phyloP scores from a whole-genome alignment of 352 stramenopile species.

The Globisporangium paroecandrum region DNA sequence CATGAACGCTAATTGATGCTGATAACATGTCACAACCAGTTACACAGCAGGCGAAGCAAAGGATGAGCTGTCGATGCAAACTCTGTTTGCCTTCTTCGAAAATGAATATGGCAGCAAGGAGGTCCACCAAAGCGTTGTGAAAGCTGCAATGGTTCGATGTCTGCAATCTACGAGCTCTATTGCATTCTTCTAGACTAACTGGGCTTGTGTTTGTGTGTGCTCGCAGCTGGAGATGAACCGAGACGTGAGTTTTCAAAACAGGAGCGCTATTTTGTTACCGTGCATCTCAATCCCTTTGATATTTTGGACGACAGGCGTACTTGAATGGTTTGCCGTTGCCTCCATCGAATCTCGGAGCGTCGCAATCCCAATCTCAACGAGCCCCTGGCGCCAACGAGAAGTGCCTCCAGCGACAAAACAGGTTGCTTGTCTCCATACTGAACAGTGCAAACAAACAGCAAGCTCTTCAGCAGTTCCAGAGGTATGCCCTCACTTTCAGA shows the following conservation, averaged over 20 bases:
- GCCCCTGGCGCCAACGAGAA: neutral
- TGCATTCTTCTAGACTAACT: neutral
- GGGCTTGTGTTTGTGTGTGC: neutral
- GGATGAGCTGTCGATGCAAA: neutral
- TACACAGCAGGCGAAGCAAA: neutral
- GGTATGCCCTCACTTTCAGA: neutral
- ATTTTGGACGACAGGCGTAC: neutral
- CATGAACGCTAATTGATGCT: neutral
- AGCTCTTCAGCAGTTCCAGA: neutral
- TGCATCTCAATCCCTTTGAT: neutral
- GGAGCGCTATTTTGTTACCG: neutral
- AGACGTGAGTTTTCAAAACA: neutral
- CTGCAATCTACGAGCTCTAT: neutral
- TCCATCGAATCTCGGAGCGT: neutral
- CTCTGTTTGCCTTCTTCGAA: neutral
- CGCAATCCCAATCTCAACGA: neutral
- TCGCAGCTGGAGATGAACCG: neutral
- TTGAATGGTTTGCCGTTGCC: neutral
- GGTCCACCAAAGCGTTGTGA: neutral
- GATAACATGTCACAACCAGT: neutral
- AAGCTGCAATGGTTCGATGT: neutral
- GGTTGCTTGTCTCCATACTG: neutral
- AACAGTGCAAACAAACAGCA: neutral
- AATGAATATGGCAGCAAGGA: neutral
- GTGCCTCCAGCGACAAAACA: neutral